Evolutionary conservation across 768 basidiomycete genomes (phyloP).

Genomic region (Suillus clintonianus): DNA sequence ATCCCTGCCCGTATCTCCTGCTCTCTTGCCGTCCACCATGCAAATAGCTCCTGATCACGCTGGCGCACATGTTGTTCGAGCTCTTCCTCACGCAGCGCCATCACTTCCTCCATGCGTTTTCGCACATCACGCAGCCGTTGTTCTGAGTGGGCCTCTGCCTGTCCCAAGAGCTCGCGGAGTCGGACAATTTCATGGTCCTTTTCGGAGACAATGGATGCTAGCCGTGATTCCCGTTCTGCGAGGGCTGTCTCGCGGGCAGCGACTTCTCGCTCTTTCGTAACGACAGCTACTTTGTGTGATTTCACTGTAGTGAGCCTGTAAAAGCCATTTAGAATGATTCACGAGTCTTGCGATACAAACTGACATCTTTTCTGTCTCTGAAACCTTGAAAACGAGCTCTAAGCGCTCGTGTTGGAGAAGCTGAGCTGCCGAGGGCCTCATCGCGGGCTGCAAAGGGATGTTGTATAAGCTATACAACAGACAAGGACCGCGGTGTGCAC

Average conservation of each 20-base stretch:
- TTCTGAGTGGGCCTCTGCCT: slow-evolving; percentile 44
- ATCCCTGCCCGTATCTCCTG: slow-evolving; percentile 53
- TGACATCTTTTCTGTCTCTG: slow-evolving; percentile 80
- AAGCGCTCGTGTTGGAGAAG: slow-evolving; percentile 80
- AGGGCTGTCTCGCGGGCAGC: slow-evolving; percentile 55
- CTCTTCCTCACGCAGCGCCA: slow-evolving; percentile 68
- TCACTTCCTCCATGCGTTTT: slow-evolving; percentile 74
- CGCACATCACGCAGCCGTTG: slow-evolving; percentile 55
- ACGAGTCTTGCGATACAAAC: slow-evolving; percentile 17
- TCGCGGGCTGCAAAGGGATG: slow-evolving; percentile 62
- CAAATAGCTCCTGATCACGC: slow-evolving; percentile 63
- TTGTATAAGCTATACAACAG: not conserved
- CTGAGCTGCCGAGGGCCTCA: slow-evolving; percentile 82
- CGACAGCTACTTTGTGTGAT: slow-evolving; percentile 54
- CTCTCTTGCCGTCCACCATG: slow-evolving; percentile 59
- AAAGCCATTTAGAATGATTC: not conserved
- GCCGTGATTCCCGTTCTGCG: slow-evolving; percentile 54
- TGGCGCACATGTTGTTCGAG: slow-evolving; percentile 66
- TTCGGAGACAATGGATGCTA: slow-evolving; percentile 47
- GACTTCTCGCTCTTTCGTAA: slow-evolving; percentile 67
- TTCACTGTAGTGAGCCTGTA: slow-evolving; percentile 66
- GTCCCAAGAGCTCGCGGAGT: slow-evolving; percentile 43
- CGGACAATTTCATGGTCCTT: slow-evolving; percentile 66
- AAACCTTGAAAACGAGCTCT: slow-evolving; percentile 67
- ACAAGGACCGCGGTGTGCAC: slow-evolving; percentile 7